phyloP scores from a whole-genome alignment of 2,329 filamentous ascomycete genomes.

The Fusarium chuoi region DNA sequence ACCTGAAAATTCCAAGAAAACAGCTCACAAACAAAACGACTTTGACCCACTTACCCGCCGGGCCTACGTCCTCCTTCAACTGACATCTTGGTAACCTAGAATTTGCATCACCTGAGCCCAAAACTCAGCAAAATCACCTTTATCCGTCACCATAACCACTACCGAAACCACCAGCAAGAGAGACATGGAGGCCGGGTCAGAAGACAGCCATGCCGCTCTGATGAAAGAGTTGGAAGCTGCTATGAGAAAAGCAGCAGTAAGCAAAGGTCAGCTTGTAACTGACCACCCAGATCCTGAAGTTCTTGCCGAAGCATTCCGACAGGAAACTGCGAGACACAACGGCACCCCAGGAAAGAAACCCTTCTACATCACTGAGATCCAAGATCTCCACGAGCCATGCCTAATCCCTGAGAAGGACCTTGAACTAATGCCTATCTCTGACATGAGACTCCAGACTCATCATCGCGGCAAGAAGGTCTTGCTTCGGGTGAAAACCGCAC shows the following conservation, averaged over 20 bases:
- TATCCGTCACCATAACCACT: background rate
- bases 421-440: background rate
- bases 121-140: background rate
- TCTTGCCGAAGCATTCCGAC: background rate
- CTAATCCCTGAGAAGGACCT: background rate
- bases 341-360: background rate
- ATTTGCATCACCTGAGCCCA: background rate
- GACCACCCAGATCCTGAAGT: slow-evolving; percentile 1
- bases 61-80: background rate
- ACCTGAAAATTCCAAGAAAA: background rate
- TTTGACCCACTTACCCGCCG: background rate
- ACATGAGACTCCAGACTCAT: slow-evolving; percentile 28
- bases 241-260: background rate
- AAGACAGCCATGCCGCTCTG: background rate
- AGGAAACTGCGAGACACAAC: background rate
- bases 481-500: slow-evolving; percentile 35
- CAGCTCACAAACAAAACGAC: too few relatives aligned
- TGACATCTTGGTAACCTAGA: background rate
- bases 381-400: slow-evolving; percentile 10
- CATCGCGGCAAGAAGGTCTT: slow-evolving; percentile 30
- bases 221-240: background rate
- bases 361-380: background rate
- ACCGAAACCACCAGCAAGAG: background rate
- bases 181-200: background rate
- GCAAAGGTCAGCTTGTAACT: slow-evolving; percentile 11